Evolutionary conservation across 352 stramenopile species (phyloP).

Genomic region (Pythium rhizo-oryzae): DNA sequence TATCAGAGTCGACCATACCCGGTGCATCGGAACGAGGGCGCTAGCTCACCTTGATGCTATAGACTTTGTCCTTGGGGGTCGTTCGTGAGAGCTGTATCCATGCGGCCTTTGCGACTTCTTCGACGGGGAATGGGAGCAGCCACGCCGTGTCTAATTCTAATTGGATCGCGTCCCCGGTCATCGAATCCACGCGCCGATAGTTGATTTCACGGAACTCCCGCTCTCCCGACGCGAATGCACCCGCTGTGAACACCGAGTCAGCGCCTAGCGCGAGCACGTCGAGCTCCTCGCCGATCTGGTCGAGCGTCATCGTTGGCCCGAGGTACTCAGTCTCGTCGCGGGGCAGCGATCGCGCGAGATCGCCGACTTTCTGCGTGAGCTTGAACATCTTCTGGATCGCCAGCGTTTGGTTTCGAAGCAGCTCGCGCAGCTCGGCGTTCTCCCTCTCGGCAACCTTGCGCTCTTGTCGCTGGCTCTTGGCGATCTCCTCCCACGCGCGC

Average conservation of each 20-base stretch:
- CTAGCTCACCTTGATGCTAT: neutral
- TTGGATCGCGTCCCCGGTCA: constrained; percentile 8
- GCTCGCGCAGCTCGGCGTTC: constrained; percentile 1
- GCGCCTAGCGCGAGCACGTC: neutral
- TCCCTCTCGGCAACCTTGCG: constrained; percentile 10
- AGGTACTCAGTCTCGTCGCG: neutral
- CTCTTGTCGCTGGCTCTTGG: neutral
- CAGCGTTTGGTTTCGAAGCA: neutral
- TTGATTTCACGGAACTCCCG: constrained; percentile 10
- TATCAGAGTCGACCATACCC: neutral
- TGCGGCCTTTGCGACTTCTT: neutral
- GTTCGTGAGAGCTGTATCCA: neutral
- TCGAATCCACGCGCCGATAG: neutral
- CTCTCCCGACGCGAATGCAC: neutral
- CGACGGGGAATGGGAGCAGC: constrained; percentile 5
- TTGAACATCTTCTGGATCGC: constrained; percentile 1
- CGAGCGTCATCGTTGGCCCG: neutral
- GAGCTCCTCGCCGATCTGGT: neutral
- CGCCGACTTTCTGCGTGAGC: neutral
- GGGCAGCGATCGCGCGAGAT: neutral
- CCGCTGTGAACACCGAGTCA: neutral
- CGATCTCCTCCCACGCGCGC: constrained; percentile 7
- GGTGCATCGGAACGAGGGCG: neutral
- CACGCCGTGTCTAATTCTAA: constrained; percentile 7
- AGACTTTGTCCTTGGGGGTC: neutral